Percentiles rank a stretch among this genome's conserved stretches.
These are phyloP conservation scores for Lachnellula occidentalis DNA, from an alignment of 2,329 filamentous ascomycete genomes.

Conservation along the genomic window DNA sequence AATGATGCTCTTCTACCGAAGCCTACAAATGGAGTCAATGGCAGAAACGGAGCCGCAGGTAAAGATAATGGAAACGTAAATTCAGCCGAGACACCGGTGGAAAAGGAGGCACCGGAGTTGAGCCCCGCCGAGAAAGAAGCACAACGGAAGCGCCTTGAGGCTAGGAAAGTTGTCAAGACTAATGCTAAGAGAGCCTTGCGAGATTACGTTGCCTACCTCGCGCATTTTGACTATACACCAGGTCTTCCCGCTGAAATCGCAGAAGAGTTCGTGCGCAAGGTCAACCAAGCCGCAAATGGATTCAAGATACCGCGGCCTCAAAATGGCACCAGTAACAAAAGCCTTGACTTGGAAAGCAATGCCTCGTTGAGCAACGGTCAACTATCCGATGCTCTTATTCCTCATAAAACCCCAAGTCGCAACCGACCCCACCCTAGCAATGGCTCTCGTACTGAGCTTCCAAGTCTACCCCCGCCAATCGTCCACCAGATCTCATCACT, in stretches of 20 bases:
- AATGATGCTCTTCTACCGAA: constrained; percentile 44
- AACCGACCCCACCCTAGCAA: constrained; percentile 28
- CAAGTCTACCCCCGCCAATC: constrained; percentile 43
- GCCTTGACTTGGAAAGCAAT: constrained; percentile 28
- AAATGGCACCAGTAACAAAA: constrained; percentile 12
- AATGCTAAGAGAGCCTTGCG: constrained; percentile 71
- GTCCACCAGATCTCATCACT: constrained; percentile 54
- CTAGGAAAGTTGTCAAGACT: constrained; percentile 63
- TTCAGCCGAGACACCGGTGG: neutral
- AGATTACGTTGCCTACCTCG: constrained; percentile 69
- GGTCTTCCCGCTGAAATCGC: constrained; percentile 31
- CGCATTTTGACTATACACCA: constrained; percentile 73
- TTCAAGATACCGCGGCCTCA: constrained; percentile 37
- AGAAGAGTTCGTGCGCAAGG: constrained; percentile 48
- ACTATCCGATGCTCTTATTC: constrained; percentile 39
- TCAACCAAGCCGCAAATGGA: constrained; percentile 50
- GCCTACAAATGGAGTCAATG: constrained; percentile 19
- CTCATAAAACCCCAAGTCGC: constrained; percentile 32
- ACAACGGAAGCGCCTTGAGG: constrained; percentile 44
- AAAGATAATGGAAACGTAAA: constrained; percentile 10
- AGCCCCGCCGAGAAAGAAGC: constrained; percentile 43
- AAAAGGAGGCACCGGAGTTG: constrained; percentile 21
- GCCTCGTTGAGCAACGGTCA: constrained; percentile 29
- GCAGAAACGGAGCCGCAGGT: constrained; percentile 15
- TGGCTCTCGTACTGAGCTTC: constrained; percentile 30